Evolutionary conservation across 2,329 filamentous ascomycete genomes (phyloP), one percentile per base, ranked within the genome.

Genomic region (Paramyrothecium sp.): DNA sequence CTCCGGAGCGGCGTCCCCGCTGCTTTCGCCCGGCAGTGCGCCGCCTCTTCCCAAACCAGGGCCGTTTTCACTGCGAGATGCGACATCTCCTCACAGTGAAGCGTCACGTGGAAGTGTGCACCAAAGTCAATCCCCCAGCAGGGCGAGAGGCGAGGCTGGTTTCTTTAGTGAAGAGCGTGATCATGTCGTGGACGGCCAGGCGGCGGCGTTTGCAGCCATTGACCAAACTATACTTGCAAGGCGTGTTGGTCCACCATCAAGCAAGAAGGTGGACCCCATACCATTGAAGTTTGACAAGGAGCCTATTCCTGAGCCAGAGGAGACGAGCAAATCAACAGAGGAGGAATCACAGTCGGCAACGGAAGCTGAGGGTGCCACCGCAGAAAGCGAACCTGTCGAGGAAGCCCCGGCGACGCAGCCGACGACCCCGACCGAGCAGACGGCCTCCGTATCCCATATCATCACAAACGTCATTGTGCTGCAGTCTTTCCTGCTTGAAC

Each of bases 391-490:
- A 3, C 23, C 30, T n/a, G 33, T 46, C 12, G 34, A 49, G 3
- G 13, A 63, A 23, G 58, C 58, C 55, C 57, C 55, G 38, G 60
- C 56, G 54, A 62, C 56, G 57, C 61, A 62, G 56, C 62, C 52
- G 38, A 57, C 60, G 30, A 19, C 56, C n/a, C 22, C 50, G 22
- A 38, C 51, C 11, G 51, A 53, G 19, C n/a, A 21, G 68, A 80
- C 79, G 11, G 88, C 86, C 8, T 91, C 88, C 8, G 84, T 95
- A 4, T 91, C 89, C 46, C 90, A 94, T 69, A 78, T 94, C 12
- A 76, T 95, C 60, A 94, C 90, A 7, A 95, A 94, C 69, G 85
- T 89, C 46, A 84, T 94, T 57, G 84, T 94, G 53, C 78, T 92
- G 57, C 91, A 95, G 70, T 89, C 90, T 38, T 95, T 95, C 69